Evolutionary conservation across 495 filamentous ascomycete genomes (phyloP).

Genomic region (Massariosphaeria phaeospora): DNA sequence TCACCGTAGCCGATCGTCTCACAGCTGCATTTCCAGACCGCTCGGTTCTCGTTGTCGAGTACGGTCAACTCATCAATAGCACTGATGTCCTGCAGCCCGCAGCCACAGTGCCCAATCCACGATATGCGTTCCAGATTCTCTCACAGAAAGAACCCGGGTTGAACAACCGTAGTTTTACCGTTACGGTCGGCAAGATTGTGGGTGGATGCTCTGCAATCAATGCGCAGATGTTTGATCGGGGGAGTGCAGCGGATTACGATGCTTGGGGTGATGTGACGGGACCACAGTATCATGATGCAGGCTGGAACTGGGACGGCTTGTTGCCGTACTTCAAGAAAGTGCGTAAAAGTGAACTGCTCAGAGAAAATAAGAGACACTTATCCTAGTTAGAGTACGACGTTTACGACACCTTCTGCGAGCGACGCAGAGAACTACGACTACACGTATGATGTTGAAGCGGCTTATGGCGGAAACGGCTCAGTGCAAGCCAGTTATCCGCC

Average conservation of each 20-base stretch:
- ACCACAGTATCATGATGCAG: conserved; percentile 1
- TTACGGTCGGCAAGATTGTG: conserved; percentile 18
- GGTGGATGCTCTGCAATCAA: conserved; percentile 23
- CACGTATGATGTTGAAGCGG: conserved; percentile 13
- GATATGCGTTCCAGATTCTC: conserved; percentile 7
- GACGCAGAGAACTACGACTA: conserved; percentile 1
- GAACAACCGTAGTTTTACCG: conserved; percentile 5
- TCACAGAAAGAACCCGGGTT: conserved; percentile 3
- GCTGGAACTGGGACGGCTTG: conserved; percentile 19
- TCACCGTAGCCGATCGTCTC: conserved; percentile 32
- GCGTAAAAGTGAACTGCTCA: too few species aligned
- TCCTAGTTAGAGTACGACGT: conserved; percentile 1
- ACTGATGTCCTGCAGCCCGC: conserved; percentile 5
- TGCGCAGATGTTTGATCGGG: conserved; percentile 20
- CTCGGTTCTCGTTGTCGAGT: conserved; percentile 15
- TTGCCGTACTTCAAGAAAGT: conserved; percentile 24
- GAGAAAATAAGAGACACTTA: background rate
- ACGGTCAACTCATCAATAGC: conserved; percentile 13
- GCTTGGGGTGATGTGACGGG: conserved; percentile 16
- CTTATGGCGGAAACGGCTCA: conserved; percentile 11
- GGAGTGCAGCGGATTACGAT: conserved; percentile 19
- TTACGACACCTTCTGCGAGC: background rate
- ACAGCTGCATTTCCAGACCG: conserved; percentile 9
- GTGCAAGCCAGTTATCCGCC: conserved; percentile 15
- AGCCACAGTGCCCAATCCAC: background rate